Conservation (phyloP, 176 grass and related monocot genomes). For the Bromus sterilis region DNA sequence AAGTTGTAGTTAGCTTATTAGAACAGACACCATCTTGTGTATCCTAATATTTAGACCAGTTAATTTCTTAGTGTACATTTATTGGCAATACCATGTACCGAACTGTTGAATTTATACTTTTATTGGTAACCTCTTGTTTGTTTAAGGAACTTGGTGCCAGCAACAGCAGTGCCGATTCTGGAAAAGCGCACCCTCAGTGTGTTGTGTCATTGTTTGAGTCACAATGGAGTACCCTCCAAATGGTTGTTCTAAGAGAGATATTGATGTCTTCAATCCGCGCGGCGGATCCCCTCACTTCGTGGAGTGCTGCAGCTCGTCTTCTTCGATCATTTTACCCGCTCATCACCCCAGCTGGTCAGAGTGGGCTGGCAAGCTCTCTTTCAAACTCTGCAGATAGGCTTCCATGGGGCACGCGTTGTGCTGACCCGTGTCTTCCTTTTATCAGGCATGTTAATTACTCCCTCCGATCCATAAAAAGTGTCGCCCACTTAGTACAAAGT, state of each 20-base stretch:
- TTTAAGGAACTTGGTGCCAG: conserved; percentile 41
- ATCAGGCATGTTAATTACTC: conserved; percentile 62
- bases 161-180: conserved; percentile 42
- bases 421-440: conserved; percentile 96
- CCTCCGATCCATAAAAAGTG: too few relatives aligned
- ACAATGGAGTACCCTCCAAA: conserved; percentile 95
- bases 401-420: conserved; percentile 90
- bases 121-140: conserved; percentile 2
- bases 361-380: conserved; percentile 94
- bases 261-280: conserved; percentile 93
- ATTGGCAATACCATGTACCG: background rate
- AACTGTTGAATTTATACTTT: conserved; percentile 24
- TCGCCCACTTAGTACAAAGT: too few relatives aligned
- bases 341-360: conserved; percentile 94
- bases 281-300: conserved; percentile 83
- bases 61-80: conserved; percentile 13
- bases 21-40: background rate
- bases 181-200: conserved; percentile 57
- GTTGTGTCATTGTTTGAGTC: conserved; percentile 83
- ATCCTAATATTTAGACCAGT: background rate
- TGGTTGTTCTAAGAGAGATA: conserved; percentile 97
- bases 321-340: conserved; percentile 98
- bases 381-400: conserved; percentile 78
- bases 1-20: background rate
- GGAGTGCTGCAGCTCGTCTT: conserved; percentile 92